Evolutionary conservation across 75 land plant species (phyloP).

Genomic region (Selaginella moellendorffii): DNA sequence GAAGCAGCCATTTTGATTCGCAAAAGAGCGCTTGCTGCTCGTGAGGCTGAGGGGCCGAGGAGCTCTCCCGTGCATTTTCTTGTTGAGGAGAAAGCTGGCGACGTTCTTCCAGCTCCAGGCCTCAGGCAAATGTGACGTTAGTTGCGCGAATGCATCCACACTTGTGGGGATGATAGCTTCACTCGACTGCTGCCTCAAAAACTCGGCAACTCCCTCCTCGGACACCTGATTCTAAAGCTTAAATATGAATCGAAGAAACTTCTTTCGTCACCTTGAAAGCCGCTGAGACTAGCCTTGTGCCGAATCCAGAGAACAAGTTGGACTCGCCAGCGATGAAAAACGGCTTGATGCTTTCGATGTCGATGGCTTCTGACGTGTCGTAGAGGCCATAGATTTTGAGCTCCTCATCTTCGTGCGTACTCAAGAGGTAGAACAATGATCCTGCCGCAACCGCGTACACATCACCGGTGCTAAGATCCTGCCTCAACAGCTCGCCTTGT

Average conservation of each 20-base stretch:
- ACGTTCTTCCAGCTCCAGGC: neutral
- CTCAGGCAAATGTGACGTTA: neutral
- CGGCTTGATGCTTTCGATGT: neutral
- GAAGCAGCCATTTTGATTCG: neutral
- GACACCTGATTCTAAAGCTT: neutral
- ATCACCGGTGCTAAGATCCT: neutral
- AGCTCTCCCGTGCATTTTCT: neutral
- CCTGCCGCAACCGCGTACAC: neutral
- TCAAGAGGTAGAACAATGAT: neutral
- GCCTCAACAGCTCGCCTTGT: neutral
- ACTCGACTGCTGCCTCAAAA: neutral
- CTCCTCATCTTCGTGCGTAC: neutral
- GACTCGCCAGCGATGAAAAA: conserved; percentile 2
- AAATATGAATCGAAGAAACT: neutral
- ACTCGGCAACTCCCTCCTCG: neutral
- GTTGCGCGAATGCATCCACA: neutral
- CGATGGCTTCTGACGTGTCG: neutral
- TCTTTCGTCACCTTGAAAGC: neutral
- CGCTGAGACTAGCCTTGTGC: neutral
- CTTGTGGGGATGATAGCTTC: neutral
- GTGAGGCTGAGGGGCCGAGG: neutral
- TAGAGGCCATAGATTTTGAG: neutral
- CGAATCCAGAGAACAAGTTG: conserved; percentile 7
- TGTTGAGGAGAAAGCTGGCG: neutral
- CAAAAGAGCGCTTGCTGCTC: neutral